Percentiles rank a stretch among this genome's conserved stretches.
Conservation (phyloP, 192 early-diverging fungal species). For the Pilobolus umbonatus region DNA sequence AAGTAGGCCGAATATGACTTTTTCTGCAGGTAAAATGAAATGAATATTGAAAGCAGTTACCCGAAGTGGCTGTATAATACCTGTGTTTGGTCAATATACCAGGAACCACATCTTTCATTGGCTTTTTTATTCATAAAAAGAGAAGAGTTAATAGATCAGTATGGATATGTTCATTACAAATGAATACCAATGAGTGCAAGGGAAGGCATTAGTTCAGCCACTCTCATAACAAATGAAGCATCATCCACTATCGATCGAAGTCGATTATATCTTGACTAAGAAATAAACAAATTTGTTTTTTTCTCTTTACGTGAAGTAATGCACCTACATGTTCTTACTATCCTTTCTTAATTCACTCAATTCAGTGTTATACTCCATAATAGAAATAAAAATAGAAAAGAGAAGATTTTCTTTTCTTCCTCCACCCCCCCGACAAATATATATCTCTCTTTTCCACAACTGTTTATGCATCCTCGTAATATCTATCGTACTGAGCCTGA, state of each 20-base stretch:
- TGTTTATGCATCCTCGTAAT: conserved; percentile 56
- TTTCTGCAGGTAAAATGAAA: conserved; percentile 15
- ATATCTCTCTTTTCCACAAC: no score
- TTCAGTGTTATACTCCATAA: conserved; percentile 7
- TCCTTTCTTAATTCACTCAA: conserved; percentile 26
- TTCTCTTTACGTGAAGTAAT: neutral
- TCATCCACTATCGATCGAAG: conserved; percentile 76
- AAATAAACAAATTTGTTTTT: neutral
- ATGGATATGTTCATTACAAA: neutral
- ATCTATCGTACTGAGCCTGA: conserved; percentile 51
- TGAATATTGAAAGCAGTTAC: neutral
- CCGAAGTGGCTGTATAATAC: conserved; percentile 25
- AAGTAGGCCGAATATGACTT: conserved; percentile 71
- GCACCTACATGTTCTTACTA: conserved; percentile 34
- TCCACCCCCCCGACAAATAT: neutral
- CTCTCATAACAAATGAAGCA: conserved; percentile 61
- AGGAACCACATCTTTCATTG: conserved; percentile 84
- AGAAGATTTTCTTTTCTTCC: conserved; percentile 5
- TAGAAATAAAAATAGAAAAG: neutral
- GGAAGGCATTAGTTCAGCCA: conserved; percentile 47
- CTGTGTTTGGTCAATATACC: conserved; percentile 73
- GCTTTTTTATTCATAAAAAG: conserved; percentile 32
- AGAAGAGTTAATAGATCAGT: neutral
- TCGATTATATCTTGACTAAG: conserved; percentile 59
- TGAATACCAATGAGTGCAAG: conserved; percentile 57